Evolutionary conservation across 2,329 filamentous ascomycete genomes (phyloP).

Genomic region (Ampelomyces quisqualis): DNA sequence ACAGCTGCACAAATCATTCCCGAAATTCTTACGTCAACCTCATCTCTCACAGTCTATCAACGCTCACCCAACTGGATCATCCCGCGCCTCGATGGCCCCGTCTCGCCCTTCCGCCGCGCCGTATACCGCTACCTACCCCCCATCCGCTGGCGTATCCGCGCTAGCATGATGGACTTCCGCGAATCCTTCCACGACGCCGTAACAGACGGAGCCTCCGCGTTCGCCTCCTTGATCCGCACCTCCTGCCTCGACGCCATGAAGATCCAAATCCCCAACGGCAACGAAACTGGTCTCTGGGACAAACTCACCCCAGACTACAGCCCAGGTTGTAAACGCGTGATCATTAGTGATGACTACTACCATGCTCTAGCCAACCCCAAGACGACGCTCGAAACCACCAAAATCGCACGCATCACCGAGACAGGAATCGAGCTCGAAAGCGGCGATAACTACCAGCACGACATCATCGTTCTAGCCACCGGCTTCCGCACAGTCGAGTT

Average conservation of each 20-base stretch:
- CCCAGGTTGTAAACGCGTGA: constrained; percentile 57
- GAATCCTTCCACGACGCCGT: constrained; percentile 52
- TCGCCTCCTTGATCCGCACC: constrained; percentile 46
- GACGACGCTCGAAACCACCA: constrained; percentile 54
- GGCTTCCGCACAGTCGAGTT: constrained; percentile 62
- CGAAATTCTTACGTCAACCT: constrained; percentile 54
- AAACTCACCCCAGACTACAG: constrained; percentile 57
- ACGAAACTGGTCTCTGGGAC: constrained; percentile 51
- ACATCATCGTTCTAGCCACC: constrained; percentile 60
- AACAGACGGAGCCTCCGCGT: constrained; percentile 44
- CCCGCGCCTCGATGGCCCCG: constrained; percentile 53
- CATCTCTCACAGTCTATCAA: constrained; percentile 57
- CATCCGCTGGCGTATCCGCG: constrained; percentile 53
- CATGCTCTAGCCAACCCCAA: constrained; percentile 51
- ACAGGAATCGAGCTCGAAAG: constrained; percentile 51
- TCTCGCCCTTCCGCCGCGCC: constrained; percentile 47
- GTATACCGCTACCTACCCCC: constrained; percentile 55
- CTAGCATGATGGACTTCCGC: constrained; percentile 57
- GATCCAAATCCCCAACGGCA: constrained; percentile 50
- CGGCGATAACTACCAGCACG: constrained; percentile 50
- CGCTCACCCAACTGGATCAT: constrained; percentile 61
- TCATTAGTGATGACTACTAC: constrained; percentile 59
- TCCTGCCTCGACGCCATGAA: constrained; percentile 46
- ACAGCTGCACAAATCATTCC: constrained; percentile 62
- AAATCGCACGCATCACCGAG: constrained; percentile 51